Evolutionary conservation across 1,284 basidiomycete genomes (phyloP), one percentile per base, ranked within the genome.

Genomic region (Puccinia coronata): DNA sequence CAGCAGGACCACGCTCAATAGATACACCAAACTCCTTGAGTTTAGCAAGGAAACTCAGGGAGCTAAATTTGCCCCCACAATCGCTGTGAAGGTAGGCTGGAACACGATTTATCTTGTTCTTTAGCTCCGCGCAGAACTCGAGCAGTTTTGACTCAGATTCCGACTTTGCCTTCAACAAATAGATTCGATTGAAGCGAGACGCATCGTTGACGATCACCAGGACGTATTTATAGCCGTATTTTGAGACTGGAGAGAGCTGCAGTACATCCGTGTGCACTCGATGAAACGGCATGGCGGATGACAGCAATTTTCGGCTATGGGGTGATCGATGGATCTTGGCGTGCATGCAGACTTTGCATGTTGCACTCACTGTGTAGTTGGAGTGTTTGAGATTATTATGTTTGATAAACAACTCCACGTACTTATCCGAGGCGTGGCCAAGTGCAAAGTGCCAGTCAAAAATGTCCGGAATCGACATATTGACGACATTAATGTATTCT

Each of bases 361-460:
- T 31, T 43, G 11, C 25, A 31, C 11, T 49, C 0, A 28, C 4
- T 1, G 25, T 51, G 4, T 16, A 51, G 23, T 41, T 8, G 3
- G 2, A 4, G 23, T 11, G 51, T 0, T 31, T 11, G 25, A 49
- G 1, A 34, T 70, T 70, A 28, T 41, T 12, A 34, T 36, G 23
- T n/a, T n/a, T n/a, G n/a, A 9, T 11, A n/a, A 73, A 57, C 14
- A 28, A 51, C 1, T 55, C 49, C 11, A 73, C 43, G n/a, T 73
- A 57, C 25, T 36, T 25, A 31, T 73, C 31, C 2, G 51, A 73
- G 11, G 71, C 28, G 39, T 57, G 71, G 12, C 71, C 71, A 36
- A 73, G 51, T 14, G 51, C 31, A 31, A 18, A 55, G 18, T 73
- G 49, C 71, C 71, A 73, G 11, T 73, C 71, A 65, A 65, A 65